Evolutionary conservation across 2,329 filamentous ascomycete genomes (phyloP).

Genomic region (Aspergillus sp.): DNA sequence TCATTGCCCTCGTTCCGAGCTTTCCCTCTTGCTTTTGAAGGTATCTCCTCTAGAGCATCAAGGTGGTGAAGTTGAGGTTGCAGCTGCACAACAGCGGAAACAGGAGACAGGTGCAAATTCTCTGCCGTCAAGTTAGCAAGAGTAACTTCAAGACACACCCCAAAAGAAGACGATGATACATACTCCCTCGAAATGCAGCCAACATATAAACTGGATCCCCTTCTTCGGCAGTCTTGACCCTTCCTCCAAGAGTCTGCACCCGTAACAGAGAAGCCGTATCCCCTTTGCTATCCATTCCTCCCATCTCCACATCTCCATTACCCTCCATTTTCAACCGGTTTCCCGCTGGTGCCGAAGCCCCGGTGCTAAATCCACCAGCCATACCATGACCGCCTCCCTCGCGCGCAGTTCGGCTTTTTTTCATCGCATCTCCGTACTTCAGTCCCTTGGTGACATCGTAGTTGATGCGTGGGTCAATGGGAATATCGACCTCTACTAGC

Average conservation of each 20-base stretch:
- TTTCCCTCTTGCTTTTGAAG: slow-evolving; percentile 28
- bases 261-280: slow-evolving; percentile 55
- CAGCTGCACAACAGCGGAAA: slow-evolving; percentile 79
- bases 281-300: slow-evolving; percentile 22
- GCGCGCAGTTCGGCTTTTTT: slow-evolving; percentile 48
- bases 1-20: slow-evolving; percentile 39
- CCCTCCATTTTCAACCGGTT: slow-evolving; percentile 20
- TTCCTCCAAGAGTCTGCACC: slow-evolving; percentile 80
- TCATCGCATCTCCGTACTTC: slow-evolving; percentile 73
- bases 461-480: slow-evolving; percentile 64
- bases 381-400: slow-evolving; percentile 66
- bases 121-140: slow-evolving; percentile 46
- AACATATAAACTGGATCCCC: slow-evolving; percentile 79
- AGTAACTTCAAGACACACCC: slow-evolving; percentile 5
- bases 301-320: slow-evolving; percentile 24
- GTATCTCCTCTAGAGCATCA: slow-evolving; percentile 72
- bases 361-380: slow-evolving; percentile 68
- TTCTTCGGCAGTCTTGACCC: slow-evolving; percentile 64
- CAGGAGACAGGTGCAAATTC: slow-evolving; percentile 79
- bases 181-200: slow-evolving; percentile 81
- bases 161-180: slow-evolving; percentile 25
- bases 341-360: slow-evolving; percentile 34
- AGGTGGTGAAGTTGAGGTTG: slow-evolving; percentile 90
- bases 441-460: slow-evolving; percentile 84
- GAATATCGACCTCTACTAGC: slow-evolving; percentile 89